A percentile compares a stretch with the other conserved stretches of the same genome.
These are phyloP conservation scores for Vitis labrusca DNA, from an alignment of 164 flowering plant genomes.

Conservation along the genomic window DNA sequence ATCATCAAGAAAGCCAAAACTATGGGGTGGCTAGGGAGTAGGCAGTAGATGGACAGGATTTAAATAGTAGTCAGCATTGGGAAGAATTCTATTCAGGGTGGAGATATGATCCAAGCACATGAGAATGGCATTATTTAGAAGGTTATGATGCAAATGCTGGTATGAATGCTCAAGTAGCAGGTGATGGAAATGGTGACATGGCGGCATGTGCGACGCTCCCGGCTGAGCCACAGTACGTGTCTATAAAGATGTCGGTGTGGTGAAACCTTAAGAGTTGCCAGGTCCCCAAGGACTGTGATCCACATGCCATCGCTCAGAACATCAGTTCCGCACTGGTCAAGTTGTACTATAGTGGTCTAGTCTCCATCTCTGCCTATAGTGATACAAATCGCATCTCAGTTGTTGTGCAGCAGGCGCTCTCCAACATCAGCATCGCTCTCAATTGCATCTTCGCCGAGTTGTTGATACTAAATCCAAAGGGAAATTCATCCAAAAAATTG, in stretches of 20 bases:
- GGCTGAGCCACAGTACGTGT: slow-evolving; percentile 58
- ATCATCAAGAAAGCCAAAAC: too few relatives aligned
- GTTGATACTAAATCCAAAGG: slow-evolving; percentile 42
- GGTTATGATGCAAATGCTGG: too few relatives aligned
- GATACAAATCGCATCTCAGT: slow-evolving; percentile 60
- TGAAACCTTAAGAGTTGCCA: slow-evolving; percentile 98
- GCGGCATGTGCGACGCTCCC: slow-evolving; percentile 7
- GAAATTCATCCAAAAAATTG: slow-evolving; percentile 33
- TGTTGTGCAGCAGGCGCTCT: slow-evolving; percentile 75
- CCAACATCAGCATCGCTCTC: slow-evolving; percentile 79
- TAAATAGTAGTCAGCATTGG: too few relatives aligned
- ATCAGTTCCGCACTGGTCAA: slow-evolving; percentile 65
- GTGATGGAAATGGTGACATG: not conserved
- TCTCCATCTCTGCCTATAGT: slow-evolving; percentile 80
- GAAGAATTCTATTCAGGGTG: too few relatives aligned
- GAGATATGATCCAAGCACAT: too few relatives aligned
- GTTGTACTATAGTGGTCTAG: slow-evolving; percentile 72
- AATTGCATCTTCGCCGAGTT: slow-evolving; percentile 81
- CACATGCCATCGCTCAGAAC: slow-evolving; percentile 83
- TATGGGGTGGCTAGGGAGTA: too few relatives aligned
- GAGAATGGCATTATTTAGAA: too few relatives aligned
- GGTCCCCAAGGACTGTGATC: slow-evolving; percentile 68
- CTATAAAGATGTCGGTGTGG: slow-evolving; percentile 89
- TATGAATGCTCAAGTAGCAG: too few relatives aligned
- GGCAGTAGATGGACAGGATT: too few relatives aligned